phyloP scores from a whole-genome alignment of 305 asterid species.

The Coffea humblotiana region DNA sequence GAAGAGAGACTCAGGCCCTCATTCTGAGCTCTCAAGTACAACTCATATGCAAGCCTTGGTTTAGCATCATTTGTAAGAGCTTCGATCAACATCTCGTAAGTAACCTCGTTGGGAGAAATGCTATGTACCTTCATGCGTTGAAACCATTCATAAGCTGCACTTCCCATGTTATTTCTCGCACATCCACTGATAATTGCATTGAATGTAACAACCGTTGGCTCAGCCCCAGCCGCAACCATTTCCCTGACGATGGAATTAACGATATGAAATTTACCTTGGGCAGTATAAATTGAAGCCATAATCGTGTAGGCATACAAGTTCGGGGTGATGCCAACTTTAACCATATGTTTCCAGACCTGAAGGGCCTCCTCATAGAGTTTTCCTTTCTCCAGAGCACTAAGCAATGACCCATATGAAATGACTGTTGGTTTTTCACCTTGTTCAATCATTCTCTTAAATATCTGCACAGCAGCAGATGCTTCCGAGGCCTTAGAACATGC shows the following conservation, averaged over 20 bases:
- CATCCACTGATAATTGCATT: slow-evolving; percentile 86
- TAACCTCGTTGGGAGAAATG: slow-evolving; percentile 68
- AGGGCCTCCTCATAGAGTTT: slow-evolving; percentile 78
- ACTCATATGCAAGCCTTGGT: slow-evolving; percentile 80
- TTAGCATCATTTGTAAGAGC: slow-evolving; percentile 77
- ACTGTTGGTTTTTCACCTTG: slow-evolving; percentile 81
- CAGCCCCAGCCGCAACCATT: slow-evolving; percentile 48
- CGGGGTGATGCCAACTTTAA: slow-evolving; percentile 63
- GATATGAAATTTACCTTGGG: slow-evolving; percentile 56
- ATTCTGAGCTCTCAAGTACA: slow-evolving; percentile 55
- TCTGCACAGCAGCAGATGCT: slow-evolving; percentile 72
- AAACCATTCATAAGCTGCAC: slow-evolving; percentile 79
- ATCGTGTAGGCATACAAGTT: slow-evolving; percentile 84
- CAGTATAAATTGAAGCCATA: slow-evolving; percentile 79
- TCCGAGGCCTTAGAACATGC: slow-evolving; percentile 92
- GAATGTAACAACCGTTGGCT: slow-evolving; percentile 88
- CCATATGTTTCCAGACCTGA: slow-evolving; percentile 89
- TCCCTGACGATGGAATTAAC: slow-evolving; percentile 63
- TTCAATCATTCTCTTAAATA: slow-evolving; percentile 90
- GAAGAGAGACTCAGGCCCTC: slow-evolving; percentile 70
- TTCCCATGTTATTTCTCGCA: slow-evolving; percentile 41
- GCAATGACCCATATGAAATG: slow-evolving; percentile 85
- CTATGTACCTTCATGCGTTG: slow-evolving; percentile 55
- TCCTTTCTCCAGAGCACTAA: slow-evolving; percentile 94
- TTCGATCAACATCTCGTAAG: slow-evolving; percentile 71